Percentiles rank a stretch among this genome's conserved stretches.
Evolutionary conservation across 345 rosid species (phyloP).

Genomic region (Pugionium dolabratum): DNA sequence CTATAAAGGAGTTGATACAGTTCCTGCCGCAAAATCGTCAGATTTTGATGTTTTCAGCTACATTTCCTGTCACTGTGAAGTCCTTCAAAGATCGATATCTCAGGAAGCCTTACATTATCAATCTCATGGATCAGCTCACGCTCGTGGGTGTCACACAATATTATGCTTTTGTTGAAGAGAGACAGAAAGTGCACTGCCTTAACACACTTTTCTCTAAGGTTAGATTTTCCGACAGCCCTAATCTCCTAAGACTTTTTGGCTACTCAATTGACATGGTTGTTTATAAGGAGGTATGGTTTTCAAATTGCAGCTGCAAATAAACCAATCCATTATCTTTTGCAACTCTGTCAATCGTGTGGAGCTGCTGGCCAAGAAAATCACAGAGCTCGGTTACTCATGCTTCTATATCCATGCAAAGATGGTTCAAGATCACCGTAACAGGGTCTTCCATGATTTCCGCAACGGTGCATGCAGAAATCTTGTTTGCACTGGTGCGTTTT

Average conservation of each 20-base stretch:
- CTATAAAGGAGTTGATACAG: too few species aligned
- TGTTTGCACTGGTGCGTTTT: slow-evolving; percentile 86
- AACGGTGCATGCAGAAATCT: slow-evolving; percentile 99
- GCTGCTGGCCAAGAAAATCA: slow-evolving; percentile 94
- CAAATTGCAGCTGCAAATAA: slow-evolving; percentile 63
- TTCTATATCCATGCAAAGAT: slow-evolving; percentile 63
- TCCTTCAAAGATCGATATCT: too few species aligned
- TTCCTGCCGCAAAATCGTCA: too few species aligned
- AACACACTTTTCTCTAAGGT: neutral
- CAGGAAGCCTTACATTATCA: too few species aligned
- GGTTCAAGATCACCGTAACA: too few species aligned
- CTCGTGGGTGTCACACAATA: too few species aligned
- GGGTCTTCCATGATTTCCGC: neutral
- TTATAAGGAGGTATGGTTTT: neutral
- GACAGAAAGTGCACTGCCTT: too few species aligned
- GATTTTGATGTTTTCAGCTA: too few species aligned
- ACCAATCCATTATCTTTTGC: too few species aligned
- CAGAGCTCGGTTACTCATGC: slow-evolving; percentile 98
- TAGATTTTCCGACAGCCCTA: slow-evolving; percentile 18
- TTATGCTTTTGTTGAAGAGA: too few species aligned
- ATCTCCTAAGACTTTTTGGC: neutral
- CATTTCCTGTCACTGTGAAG: too few species aligned
- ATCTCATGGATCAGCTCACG: too few species aligned
- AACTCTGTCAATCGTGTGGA: slow-evolving; percentile 72
- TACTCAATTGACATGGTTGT: slow-evolving; percentile 4